These are phyloP conservation scores for Aspergillus novoparasiticus DNA, from an alignment of 2,329 filamentous ascomycete species.

Conservation along the genomic window DNA sequence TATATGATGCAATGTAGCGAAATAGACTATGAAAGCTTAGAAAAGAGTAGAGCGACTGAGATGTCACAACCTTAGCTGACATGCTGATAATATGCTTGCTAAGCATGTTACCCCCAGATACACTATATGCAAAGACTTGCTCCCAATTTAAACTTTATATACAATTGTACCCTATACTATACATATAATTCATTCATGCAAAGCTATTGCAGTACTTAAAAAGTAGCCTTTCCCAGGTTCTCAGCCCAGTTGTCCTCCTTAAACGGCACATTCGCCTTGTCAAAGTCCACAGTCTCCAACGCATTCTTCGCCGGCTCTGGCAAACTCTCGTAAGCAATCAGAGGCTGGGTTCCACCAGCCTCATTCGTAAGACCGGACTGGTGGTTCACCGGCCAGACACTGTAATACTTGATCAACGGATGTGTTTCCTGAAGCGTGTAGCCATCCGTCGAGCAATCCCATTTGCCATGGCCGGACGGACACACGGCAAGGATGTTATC, in stretches of 20 bases:
- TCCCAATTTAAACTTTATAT: neutral
- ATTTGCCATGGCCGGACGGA: conserved; percentile 55
- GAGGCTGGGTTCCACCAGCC: conserved; percentile 48
- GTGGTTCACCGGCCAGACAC: conserved; percentile 53
- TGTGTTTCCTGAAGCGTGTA: conserved; percentile 47
- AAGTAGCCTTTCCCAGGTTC: conserved; percentile 46
- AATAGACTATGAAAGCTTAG: no score
- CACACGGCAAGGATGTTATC: conserved; percentile 52
- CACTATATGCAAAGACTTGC: neutral
- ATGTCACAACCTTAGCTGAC: no score
- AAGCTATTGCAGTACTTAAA: conserved; percentile 19
- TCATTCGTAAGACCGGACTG: conserved; percentile 46
- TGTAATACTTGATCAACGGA: conserved; percentile 53
- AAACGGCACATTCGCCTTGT: conserved; percentile 51
- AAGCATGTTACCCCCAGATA: no score
- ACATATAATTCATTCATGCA: neutral
- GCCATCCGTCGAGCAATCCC: conserved; percentile 45
- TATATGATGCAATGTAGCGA: no score
- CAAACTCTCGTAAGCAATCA: conserved; percentile 56
- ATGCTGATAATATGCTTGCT: no score
- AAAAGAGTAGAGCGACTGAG: no score
- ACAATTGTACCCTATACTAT: neutral
- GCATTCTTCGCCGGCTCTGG: conserved; percentile 45
- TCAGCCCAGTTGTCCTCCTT: conserved; percentile 50
- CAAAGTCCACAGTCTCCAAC: conserved; percentile 51